Evolutionary conservation across 441 rosid genomes (phyloP), one percentile per base, ranked within the genome.

Genomic region (Gossypium davidsonii): DNA sequence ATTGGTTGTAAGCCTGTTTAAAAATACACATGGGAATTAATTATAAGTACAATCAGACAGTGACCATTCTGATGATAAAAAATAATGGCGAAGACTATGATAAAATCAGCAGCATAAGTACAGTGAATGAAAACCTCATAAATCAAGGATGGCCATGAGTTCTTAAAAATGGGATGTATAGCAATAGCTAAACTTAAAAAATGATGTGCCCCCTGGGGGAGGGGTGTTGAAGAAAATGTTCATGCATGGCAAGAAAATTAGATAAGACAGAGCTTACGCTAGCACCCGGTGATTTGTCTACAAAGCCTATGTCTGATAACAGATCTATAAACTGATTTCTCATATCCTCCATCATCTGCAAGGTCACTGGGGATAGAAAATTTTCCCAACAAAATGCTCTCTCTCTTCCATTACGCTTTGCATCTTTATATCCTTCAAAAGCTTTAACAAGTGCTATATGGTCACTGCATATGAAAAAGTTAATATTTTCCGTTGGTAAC

Each of bases 281-380:
- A 42, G 91, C 80, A 53, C 91, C 88, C 85, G 75, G 87, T 79
- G 91, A 87, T 83, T 86, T 94, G 90, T 92, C 91, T 0, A 94
- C 91, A 20, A 94, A 91, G 69, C 98, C 98, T 62, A 89, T 94
- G 78, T 85, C 91, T 31, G 96, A 88, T 67, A 94, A 86, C 48
- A 92, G 87, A 81, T 85, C 89, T 64, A 91, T 84, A 79, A 94
- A 94, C 85, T 92, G 97, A 82, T 80, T 89, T 83, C 97, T 89
- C 97, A 92, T 92, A 76, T 88, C 97, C 79, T 92, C 97, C 89
- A 94, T 89, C 97, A 91, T 89, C 85, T 81, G 85, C 86, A 94
- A 80, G 76, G 98, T 92, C 70, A 86, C 66, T 2, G 89, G 91
- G 71, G 98, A 94, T 49, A 94, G 83, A 79, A 82, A 94, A 70